A percentile compares a stretch with the other conserved stretches of the same genome.
Conservation (phyloP, 768 basidiomycete genomes). For the Porpolomopsis calyptriformis region DNA sequence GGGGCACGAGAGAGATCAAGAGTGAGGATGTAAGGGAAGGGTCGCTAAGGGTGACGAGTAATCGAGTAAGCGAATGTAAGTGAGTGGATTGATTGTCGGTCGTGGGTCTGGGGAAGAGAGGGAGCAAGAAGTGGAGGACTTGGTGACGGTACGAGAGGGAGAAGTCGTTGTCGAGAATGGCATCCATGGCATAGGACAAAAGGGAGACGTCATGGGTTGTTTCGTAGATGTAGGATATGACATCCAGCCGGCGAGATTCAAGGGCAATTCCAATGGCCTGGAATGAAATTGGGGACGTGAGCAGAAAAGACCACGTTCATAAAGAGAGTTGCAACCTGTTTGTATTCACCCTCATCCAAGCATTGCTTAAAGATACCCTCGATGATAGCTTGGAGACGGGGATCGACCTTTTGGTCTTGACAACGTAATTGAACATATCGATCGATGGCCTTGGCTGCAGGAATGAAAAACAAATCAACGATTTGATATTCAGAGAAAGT, state of each 20-base stretch:
- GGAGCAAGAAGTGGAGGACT: conserved; percentile 67
- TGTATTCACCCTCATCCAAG: conserved; percentile 81
- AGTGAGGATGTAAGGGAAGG: conserved; percentile 69
- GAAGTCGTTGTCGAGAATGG: conserved; percentile 82
- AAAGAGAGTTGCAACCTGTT: conserved; percentile 47
- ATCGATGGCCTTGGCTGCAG: conserved; percentile 88
- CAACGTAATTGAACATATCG: conserved; percentile 69
- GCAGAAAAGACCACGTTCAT: conserved; percentile 11
- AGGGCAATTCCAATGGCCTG: conserved; percentile 94
- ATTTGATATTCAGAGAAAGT: neutral
- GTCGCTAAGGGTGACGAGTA: conserved; percentile 81
- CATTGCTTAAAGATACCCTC: conserved; percentile 83
- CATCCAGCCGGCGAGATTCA: conserved; percentile 80
- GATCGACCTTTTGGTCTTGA: conserved; percentile 63
- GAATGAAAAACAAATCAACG: conserved; percentile 5
- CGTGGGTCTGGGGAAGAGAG: conserved; percentile 74
- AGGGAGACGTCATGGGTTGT: conserved; percentile 66
- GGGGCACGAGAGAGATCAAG: conserved; percentile 57
- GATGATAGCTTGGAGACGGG: conserved; percentile 72
- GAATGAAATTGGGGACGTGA: conserved; percentile 18
- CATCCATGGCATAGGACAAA: conserved; percentile 86
- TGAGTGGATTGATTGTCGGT: conserved; percentile 66
- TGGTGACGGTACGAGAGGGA: conserved; percentile 77
- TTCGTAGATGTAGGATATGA: conserved; percentile 69
- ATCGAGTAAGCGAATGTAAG: conserved; percentile 72